Conservation (phyloP, 768 basidiomycete genomes). For the Hemileccinum impolitum region DNA sequence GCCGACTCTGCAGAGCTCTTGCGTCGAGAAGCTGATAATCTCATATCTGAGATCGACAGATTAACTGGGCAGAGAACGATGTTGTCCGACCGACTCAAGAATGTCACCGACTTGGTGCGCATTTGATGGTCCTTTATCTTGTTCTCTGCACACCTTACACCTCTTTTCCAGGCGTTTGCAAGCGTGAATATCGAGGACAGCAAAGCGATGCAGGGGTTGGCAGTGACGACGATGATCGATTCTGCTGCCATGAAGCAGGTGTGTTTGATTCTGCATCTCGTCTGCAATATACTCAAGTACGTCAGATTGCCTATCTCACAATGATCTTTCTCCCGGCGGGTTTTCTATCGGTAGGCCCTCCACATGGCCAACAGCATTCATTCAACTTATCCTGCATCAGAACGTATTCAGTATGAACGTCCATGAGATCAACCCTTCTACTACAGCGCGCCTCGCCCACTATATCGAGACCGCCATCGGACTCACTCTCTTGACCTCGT, state of each 20-base stretch:
- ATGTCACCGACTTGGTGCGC: conserved; percentile 33
- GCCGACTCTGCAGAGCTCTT: conserved; percentile 34
- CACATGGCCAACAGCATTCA: background rate
- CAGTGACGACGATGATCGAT: conserved; percentile 40
- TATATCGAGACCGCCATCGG: conserved; percentile 43
- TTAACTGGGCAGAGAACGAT: conserved; percentile 35
- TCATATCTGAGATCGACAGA: conserved; percentile 49
- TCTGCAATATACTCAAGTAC: conserved; percentile 6
- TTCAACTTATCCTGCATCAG: conserved; percentile 23
- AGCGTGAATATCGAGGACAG: conserved; percentile 55
- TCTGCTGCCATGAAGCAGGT: conserved; percentile 40
- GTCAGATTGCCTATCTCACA: conserved; percentile 46
- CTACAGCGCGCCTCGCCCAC: conserved; percentile 29
- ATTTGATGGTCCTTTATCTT: background rate
- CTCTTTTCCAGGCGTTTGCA: conserved; percentile 48
- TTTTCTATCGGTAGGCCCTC: conserved; percentile 33
- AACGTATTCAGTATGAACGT: conserved; percentile 32
- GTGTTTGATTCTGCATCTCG: background rate
- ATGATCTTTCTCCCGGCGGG: conserved; percentile 60
- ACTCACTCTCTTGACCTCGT: conserved; percentile 51
- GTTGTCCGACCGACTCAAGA: conserved; percentile 33
- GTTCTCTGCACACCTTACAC: background rate
- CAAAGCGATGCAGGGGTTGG: conserved; percentile 47
- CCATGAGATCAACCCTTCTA: conserved; percentile 25
- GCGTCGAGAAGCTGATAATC: conserved; percentile 44